phyloP scores from a whole-genome alignment of 305 asterid species.

The Fraxinus floribunda region DNA sequence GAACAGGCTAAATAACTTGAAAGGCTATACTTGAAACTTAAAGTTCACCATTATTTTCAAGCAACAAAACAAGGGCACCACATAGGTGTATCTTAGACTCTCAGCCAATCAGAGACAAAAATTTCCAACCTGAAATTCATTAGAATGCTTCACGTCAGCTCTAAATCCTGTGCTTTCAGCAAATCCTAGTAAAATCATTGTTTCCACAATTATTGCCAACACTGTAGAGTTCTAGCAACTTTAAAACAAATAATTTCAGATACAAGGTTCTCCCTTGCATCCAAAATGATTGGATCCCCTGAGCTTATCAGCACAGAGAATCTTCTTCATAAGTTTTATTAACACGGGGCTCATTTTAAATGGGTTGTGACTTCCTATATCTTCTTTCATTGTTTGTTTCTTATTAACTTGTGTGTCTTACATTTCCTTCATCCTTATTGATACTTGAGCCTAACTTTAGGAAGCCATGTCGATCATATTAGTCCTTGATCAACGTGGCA shows the following conservation, averaged over 20 bases:
- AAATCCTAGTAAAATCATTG: neutral
- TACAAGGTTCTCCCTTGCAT: neutral
- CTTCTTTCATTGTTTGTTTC: neutral
- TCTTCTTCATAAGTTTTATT: neutral
- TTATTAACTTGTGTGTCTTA: neutral
- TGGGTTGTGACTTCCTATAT: neutral
- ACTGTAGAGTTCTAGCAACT: neutral
- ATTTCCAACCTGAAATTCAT: neutral
- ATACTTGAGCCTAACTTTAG: neutral
- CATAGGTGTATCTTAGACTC: neutral
- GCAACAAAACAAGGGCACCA: neutral
- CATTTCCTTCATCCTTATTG: neutral
- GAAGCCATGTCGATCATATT: neutral
- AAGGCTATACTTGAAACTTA: neutral
- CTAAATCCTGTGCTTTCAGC: neutral
- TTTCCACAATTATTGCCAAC: neutral
- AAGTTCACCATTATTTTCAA: neutral
- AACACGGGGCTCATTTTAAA: neutral
- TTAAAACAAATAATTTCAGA: neutral
- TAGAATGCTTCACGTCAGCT: neutral
- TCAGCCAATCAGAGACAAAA: neutral
- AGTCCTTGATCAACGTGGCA: neutral
- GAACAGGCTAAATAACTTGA: neutral
- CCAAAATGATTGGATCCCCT: neutral
- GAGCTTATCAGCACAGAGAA: neutral